phyloP scores from a whole-genome alignment of 768 basidiomycete genomes.

The Boletus rubroflammeus region DNA sequence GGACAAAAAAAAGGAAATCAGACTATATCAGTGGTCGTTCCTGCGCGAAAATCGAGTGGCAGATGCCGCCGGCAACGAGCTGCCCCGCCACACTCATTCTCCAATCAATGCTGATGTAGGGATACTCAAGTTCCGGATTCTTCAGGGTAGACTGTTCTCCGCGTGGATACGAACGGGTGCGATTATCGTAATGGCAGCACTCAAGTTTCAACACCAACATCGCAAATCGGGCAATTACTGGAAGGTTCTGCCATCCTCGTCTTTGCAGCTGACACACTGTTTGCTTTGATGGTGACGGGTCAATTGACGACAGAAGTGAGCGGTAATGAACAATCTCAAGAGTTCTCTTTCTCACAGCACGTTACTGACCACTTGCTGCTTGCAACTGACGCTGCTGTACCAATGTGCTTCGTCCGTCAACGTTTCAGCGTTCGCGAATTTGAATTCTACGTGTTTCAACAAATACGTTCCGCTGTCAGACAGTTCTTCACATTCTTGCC shows the following conservation, averaged over 20 bases:
- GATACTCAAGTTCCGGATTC: background rate
- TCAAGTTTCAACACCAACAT: constrained; percentile 10
- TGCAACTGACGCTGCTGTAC: background rate
- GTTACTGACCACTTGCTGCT: background rate
- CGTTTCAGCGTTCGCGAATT: background rate
- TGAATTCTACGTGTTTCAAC: constrained; percentile 12
- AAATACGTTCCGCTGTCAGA: constrained; percentile 3
- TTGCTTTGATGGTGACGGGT: too few relatives aligned
- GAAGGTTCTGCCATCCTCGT: background rate
- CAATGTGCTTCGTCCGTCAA: background rate
- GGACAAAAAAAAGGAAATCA: background rate
- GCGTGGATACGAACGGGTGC: background rate
- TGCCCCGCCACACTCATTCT: background rate
- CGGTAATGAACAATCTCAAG: background rate
- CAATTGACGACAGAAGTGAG: background rate
- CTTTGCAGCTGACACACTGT: background rate
- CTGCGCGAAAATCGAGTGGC: background rate
- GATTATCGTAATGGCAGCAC: constrained; percentile 10
- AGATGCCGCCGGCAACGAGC: background rate
- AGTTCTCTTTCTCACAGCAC: constrained; percentile 2
- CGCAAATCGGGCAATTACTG: background rate
- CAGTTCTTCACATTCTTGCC: background rate
- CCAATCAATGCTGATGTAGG: background rate
- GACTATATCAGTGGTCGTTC: background rate
- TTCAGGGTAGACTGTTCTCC: background rate